Conservation (phyloP, 371 early-diverging fungal species). For the Amoeboaphelidium protococcarum region DNA sequence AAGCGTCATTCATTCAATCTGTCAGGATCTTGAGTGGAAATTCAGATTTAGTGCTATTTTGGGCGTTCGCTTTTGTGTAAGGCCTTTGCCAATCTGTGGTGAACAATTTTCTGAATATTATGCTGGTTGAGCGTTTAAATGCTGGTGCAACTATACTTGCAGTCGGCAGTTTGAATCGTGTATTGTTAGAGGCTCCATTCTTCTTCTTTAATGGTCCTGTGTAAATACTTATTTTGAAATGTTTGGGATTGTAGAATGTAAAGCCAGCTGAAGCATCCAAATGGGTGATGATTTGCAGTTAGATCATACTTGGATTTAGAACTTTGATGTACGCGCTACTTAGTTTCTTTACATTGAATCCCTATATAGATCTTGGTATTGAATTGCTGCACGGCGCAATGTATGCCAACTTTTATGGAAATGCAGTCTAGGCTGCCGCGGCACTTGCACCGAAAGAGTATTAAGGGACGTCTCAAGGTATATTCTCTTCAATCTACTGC, state of each 20-base stretch:
- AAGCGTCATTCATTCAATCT: background rate
- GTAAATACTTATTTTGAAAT: background rate
- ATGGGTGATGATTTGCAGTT: background rate
- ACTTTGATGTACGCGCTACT: background rate
- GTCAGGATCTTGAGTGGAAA: background rate
- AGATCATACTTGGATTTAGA: background rate
- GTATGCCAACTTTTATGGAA: background rate
- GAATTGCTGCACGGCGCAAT: background rate
- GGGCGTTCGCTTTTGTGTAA: background rate
- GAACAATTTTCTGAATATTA: background rate
- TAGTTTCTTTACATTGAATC: background rate
- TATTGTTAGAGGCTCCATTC: background rate
- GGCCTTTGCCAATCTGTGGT: background rate
- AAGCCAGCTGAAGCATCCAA: no score
- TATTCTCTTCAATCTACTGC: no score
- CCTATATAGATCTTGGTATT: background rate
- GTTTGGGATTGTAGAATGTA: no score
- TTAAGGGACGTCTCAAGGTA: background rate
- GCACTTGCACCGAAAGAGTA: background rate
- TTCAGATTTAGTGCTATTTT: background rate
- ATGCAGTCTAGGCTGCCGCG: background rate
- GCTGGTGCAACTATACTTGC: background rate
- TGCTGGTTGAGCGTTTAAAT: background rate
- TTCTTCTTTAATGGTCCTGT: background rate
- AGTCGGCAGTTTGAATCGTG: background rate